These are phyloP conservation scores for Colletotrichum gloeosporioides DNA, from an alignment of 2,329 filamentous ascomycete genomes.

Conservation along the genomic window DNA sequence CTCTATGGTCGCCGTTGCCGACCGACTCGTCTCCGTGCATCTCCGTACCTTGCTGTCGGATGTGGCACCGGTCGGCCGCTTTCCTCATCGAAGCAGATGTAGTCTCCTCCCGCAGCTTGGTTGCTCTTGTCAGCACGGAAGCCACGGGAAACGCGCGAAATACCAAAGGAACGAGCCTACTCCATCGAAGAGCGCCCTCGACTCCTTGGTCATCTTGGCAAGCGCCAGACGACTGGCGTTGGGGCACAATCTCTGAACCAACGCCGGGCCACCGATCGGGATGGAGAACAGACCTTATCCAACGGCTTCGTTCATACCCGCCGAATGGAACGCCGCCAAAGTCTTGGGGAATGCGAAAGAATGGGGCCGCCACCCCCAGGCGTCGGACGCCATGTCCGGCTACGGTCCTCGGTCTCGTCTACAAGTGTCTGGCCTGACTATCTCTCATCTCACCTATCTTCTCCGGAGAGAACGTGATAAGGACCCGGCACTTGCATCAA, in stretches of 20 bases:
- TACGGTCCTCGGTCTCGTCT: not conserved
- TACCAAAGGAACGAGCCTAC: not conserved
- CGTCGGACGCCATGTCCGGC: constrained; percentile 10
- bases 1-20: not conserved
- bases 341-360: not conserved
- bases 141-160: not conserved
- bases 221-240: not conserved
- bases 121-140: not conserved
- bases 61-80: not conserved
- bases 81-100: not conserved
- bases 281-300: not conserved
- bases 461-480: not conserved
- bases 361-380: constrained; percentile 5
- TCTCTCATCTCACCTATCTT: not conserved
- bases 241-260: not conserved
- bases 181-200: not conserved
- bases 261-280: constrained; percentile 8
- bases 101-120: not conserved
- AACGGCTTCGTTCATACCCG: not conserved
- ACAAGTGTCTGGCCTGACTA: not conserved
- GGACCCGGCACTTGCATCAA: constrained; percentile 8
- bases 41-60: not conserved
- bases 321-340: constrained; percentile 2
- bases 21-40: not conserved
- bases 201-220: not conserved